Conservation (phyloP, 768 basidiomycete species). For the Naganishia kalamii region DNA sequence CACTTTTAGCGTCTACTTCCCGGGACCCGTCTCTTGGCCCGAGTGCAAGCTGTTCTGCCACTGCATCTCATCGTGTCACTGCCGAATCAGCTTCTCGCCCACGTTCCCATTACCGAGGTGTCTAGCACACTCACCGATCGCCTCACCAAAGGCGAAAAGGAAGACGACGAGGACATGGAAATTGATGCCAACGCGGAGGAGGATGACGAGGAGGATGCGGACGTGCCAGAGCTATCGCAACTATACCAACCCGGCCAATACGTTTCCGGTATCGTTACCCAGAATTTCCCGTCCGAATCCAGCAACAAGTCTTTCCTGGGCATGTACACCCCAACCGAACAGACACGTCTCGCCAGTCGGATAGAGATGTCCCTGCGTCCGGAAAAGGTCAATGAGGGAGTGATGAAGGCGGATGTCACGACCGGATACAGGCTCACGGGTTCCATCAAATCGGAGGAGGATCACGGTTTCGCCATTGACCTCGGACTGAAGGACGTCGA, state of each 20-base stretch:
- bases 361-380: conserved; percentile 82
- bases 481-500: conserved; percentile 70
- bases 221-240: conserved; percentile 61
- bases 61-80: conserved; percentile 85
- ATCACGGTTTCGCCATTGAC: conserved; percentile 88
- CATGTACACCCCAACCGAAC: conserved; percentile 43
- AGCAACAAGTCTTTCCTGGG: conserved; percentile 35
- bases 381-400: conserved; percentile 71
- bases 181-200: conserved; percentile 52
- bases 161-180: conserved; percentile 34
- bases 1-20: conserved; percentile 56
- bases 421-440: conserved; percentile 53
- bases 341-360: conserved; percentile 37
- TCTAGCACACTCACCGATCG: conserved; percentile 67
- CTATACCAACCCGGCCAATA: conserved; percentile 83
- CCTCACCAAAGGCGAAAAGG: conserved; percentile 59
- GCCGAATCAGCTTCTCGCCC: conserved; percentile 89
- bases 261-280: conserved; percentile 68
- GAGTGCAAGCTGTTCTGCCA: conserved; percentile 76
- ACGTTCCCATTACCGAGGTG: conserved; percentile 89
- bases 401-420: conserved; percentile 70
- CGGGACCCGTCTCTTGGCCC: conserved; percentile 83
- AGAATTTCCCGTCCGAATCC: conserved; percentile 62
- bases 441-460: conserved; percentile 76
- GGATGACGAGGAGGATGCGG: conserved; percentile 54